Base-by-base conservation (phyloP, 371 early-diverging fungal species). In the Rhizopus microsporus region DNA sequence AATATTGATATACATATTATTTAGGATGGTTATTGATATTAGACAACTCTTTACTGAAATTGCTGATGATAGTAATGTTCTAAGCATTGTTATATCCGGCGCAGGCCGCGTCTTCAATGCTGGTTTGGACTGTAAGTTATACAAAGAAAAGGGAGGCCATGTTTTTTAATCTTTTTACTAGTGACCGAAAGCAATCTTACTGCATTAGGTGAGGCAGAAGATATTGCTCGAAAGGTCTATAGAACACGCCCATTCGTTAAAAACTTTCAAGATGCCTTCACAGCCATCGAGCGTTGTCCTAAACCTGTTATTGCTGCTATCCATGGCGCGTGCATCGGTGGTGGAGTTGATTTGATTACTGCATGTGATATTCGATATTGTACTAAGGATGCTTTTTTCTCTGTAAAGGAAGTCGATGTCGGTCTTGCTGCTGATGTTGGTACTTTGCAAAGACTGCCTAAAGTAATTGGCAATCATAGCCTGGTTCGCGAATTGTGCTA, bases 361-460 rank as follows among this genome's bases (percentile, higher is more conserved):
- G 95, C 97, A 3, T 92, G 93, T 71, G 98, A 98, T 70, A 90
- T 98, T 39, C 89, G 98, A 44, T 85, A 88, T 42, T 89, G 90
- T 65, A 70, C 89, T 40, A 75, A 83, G 57, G 94, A 94, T 51
- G 83, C 95, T 0, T 77, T 69, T 52, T 97, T 95, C 66, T 81
- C 84, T 39, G 90, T 97, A 49, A 94, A 94, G 81, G 93, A 95
- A 76, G 93, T 96, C 6, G 94, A 95, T 65, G 80, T 96, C 62
- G 95, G 94, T 17, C 64, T 97, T 67, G 93, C 93, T 23, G 94
- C 95, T 4, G 92, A 92, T 69, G 81, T 92, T 9, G 92, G 96
- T 38, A 92, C 96, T 30, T 81, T 98, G 42, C 98, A 97, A 72
- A 85, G 98, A 17, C 77, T 98, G 17, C 96, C 95, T 40, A 96